phyloP scores from a whole-genome alignment of 1,284 basidiomycete genomes.

The Sanguinoderma infundibulare region DNA sequence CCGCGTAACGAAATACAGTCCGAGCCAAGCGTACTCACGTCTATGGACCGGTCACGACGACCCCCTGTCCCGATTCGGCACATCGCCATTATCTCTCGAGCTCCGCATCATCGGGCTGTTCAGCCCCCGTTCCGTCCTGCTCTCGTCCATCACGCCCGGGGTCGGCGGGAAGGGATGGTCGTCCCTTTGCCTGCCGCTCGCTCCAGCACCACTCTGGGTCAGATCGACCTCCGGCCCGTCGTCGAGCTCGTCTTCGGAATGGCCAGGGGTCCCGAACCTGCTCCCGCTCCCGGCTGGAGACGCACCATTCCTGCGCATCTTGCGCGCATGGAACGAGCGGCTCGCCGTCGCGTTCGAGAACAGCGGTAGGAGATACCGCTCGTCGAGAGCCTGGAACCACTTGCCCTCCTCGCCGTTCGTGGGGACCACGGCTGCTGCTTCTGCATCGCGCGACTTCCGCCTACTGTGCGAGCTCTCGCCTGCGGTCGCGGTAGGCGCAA shows the following conservation, averaged over 20 bases:
- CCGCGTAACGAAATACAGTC: too few relatives aligned
- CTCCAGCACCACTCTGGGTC: constrained; percentile 14
- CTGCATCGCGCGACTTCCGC: constrained; percentile 26
- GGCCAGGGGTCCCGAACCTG: constrained; percentile 48
- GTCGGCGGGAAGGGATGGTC: constrained; percentile 36
- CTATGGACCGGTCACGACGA: constrained; percentile 11
- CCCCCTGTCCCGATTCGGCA: constrained; percentile 27
- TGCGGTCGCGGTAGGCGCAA: constrained; percentile 52
- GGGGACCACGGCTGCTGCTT: constrained; percentile 24
- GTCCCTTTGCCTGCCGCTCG: background rate
- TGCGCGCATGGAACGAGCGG: constrained; percentile 83
- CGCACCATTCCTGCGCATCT: constrained; percentile 53
- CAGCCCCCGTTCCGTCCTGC: constrained; percentile 60
- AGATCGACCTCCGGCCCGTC: constrained; percentile 44
- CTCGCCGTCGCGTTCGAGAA: constrained; percentile 96
- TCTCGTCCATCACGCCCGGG: constrained; percentile 47
- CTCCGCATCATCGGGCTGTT: constrained; percentile 53
- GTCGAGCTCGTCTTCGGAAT: constrained; percentile 55
- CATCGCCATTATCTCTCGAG: constrained; percentile 44
- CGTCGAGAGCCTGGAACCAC: constrained; percentile 97
- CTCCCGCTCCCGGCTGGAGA: constrained; percentile 33
- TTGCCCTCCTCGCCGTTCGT: constrained; percentile 64
- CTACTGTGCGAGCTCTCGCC: constrained; percentile 21
- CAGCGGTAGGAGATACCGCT: constrained; percentile 91
- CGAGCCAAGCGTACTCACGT: background rate